phyloP scores from a whole-genome alignment of 495 filamentous ascomycete genomes.

The Antarctomyces pellizariae region DNA sequence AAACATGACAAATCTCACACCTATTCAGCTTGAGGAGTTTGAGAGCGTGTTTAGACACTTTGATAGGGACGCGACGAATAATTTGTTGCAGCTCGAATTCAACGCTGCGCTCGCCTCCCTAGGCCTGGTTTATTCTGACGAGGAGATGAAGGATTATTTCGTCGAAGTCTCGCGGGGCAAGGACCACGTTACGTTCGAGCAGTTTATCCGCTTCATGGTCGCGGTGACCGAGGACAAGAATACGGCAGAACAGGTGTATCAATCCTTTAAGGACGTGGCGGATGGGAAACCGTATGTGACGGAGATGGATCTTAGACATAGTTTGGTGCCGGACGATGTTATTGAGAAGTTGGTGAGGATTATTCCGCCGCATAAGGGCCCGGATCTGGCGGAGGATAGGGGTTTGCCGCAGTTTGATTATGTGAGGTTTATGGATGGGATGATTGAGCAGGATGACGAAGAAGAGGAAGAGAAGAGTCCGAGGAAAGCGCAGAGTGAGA shows the following conservation, averaged over 20 bases:
- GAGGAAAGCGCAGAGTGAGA: too few relatives aligned
- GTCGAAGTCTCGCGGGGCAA: slow-evolving; percentile 49
- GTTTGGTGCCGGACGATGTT: slow-evolving; percentile 80
- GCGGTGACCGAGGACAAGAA: slow-evolving; percentile 97
- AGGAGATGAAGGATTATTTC: slow-evolving; percentile 90
- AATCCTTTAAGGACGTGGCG: slow-evolving; percentile 87
- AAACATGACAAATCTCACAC: slow-evolving; percentile 95
- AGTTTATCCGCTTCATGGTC: slow-evolving; percentile 98
- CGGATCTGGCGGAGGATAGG: slow-evolving; percentile 55
- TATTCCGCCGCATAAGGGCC: slow-evolving; percentile 60
- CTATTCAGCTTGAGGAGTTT: slow-evolving; percentile 94
- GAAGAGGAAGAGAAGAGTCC: slow-evolving; percentile 4
- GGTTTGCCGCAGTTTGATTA: slow-evolving; percentile 72
- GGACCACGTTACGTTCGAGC: slow-evolving; percentile 77
- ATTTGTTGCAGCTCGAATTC: slow-evolving; percentile 84
- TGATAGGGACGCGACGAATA: slow-evolving; percentile 78
- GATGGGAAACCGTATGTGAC: slow-evolving; percentile 98
- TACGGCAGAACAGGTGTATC: slow-evolving; percentile 91
- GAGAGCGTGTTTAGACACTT: slow-evolving; percentile 96
- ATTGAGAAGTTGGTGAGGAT: slow-evolving; percentile 76
- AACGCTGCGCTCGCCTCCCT: slow-evolving; percentile 81
- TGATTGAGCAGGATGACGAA: slow-evolving; percentile 20
- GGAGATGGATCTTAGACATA: slow-evolving; percentile 86
- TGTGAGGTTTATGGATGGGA: slow-evolving; percentile 73
- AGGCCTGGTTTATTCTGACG: slow-evolving; percentile 80